These are phyloP conservation scores for Sphaerulina populicola DNA, from an alignment of 2,329 filamentous ascomycete species.

Conservation along the genomic window DNA sequence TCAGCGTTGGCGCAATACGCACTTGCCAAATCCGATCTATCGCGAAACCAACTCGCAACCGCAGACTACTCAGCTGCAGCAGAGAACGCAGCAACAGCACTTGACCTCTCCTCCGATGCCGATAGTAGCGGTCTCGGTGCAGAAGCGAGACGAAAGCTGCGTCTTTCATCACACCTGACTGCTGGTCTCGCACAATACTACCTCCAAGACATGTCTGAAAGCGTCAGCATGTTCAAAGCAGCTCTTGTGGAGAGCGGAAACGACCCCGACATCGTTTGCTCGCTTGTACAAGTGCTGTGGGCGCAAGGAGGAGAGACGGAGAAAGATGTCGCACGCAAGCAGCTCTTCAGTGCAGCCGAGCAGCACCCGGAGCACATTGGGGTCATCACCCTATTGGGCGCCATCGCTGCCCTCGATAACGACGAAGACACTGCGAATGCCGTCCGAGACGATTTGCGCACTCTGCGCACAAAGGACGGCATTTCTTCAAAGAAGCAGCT, in stretches of 20 bases:
- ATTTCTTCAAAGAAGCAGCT: conserved; percentile 58
- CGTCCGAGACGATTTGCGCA: conserved; percentile 67
- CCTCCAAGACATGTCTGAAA: conserved; percentile 54
- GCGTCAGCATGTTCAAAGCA: conserved; percentile 69
- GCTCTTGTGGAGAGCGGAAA: conserved; percentile 68
- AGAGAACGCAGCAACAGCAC: conserved; percentile 70
- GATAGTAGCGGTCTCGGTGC: conserved; percentile 53
- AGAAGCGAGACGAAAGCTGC: conserved; percentile 59
- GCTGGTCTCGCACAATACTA: conserved; percentile 77
- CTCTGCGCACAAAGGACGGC: conserved; percentile 58
- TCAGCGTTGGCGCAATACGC: conserved; percentile 67
- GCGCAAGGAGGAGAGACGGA: conserved; percentile 70
- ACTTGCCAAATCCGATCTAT: conserved; percentile 76
- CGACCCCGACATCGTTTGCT: conserved; percentile 75
- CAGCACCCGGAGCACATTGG: conserved; percentile 65
- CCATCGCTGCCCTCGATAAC: conserved; percentile 71
- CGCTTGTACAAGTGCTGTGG: conserved; percentile 88
- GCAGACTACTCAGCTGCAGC: conserved; percentile 59
- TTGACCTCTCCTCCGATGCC: conserved; percentile 69
- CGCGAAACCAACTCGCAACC: conserved; percentile 68
- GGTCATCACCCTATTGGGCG: conserved; percentile 70
- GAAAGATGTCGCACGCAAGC: conserved; percentile 64
- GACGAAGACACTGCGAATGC: conserved; percentile 74
- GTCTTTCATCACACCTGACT: conserved; percentile 77
- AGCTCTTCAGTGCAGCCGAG: conserved; percentile 74